Evolutionary conservation across 1,139 yeast species (phyloP).

Genomic region (Meyerozyma guilliermondii): DNA sequence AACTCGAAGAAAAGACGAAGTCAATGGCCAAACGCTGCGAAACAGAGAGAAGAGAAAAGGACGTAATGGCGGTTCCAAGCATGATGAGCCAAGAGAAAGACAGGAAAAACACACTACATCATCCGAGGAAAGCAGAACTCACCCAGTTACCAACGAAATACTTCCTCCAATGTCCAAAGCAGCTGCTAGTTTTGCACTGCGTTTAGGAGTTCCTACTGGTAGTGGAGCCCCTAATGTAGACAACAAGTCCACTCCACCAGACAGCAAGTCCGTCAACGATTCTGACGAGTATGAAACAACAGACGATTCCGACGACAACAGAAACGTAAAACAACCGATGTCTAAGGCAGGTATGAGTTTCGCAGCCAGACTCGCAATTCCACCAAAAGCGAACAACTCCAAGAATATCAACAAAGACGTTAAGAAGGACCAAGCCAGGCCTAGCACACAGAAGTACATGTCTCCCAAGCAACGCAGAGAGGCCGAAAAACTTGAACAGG

Average conservation of each 20-base stretch:
- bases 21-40: slow-evolving; percentile 13
- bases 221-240: slow-evolving; percentile 3
- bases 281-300: slow-evolving; percentile 5
- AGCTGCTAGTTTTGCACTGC: slow-evolving; percentile 22
- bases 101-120: not conserved
- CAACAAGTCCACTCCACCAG: slow-evolving; percentile 1
- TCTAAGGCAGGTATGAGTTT: slow-evolving; percentile 13
- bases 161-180: slow-evolving; percentile 23
- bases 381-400: slow-evolving; percentile 4
- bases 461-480: slow-evolving; percentile 12
- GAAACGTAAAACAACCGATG: slow-evolving; percentile 6
- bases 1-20: slow-evolving; percentile 6
- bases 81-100: slow-evolving; percentile 2
- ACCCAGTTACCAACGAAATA: slow-evolving; percentile 9
- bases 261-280: slow-evolving; percentile 2
- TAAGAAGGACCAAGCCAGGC: not conserved
- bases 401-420: slow-evolving; percentile 4
- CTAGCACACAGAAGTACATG: slow-evolving; percentile 6
- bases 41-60: slow-evolving; percentile 3
- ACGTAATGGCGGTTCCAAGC: slow-evolving; percentile 3
- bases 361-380: slow-evolving; percentile 18
- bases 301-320: slow-evolving; percentile 5
- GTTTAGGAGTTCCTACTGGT: slow-evolving; percentile 14
- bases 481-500: slow-evolving; percentile 8
- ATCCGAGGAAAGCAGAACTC: not conserved